Evolutionary conservation across 139 green algal species (phyloP), one percentile per base, ranked within the genome.

Genomic region (Asterochloris erici): DNA sequence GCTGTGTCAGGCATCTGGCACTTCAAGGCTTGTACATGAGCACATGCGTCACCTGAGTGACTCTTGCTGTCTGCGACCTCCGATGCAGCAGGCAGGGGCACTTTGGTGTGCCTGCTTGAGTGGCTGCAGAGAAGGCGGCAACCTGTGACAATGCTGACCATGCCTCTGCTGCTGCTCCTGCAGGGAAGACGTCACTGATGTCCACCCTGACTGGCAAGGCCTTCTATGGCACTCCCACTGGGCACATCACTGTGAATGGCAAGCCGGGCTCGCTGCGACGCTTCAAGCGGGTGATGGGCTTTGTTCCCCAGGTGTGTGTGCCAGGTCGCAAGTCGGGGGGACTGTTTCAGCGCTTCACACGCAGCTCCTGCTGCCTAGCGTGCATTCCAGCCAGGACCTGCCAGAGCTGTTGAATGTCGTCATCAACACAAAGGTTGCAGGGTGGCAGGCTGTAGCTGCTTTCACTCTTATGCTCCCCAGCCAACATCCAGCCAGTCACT

Each of bases 231-330:
- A 76, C 77, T n/a, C 80, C 89, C 29, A 90, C 73, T 17, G 93
- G 93, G 1, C 14, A 70, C 0, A 81, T 96, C 26, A 83, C 91
- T 21, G 78, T 96, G 68, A 93, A 96, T 78, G 89, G 89, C 16
- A 88, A 81, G 12, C 71, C 70, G 10, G 81, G 84, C 24, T 66
- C 29, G 54, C 75, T 90, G 74, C 73, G 85, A 70, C 54, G 75
- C 12, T 89, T 87, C 61, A 86, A 85, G 28, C 63, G 68, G 12
- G 79, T 93, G 27, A 88, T 89, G 78, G 93, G 93, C 16, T 96
- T 94, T 85, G 93, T 97, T n/a, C 93, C 92, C 11, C 93, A 91
- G 83, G 85, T 85, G 26, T 16, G 81, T 9, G 38, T 61, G 19
- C 27, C n/a, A n/a, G n/a, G n/a, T n/a, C 11, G n/a, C 14, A 0